Percentiles rank a stretch among this genome's conserved stretches.
Evolutionary conservation across 768 basidiomycete genomes (phyloP).

Genomic region (Wakefieldia striispora): DNA sequence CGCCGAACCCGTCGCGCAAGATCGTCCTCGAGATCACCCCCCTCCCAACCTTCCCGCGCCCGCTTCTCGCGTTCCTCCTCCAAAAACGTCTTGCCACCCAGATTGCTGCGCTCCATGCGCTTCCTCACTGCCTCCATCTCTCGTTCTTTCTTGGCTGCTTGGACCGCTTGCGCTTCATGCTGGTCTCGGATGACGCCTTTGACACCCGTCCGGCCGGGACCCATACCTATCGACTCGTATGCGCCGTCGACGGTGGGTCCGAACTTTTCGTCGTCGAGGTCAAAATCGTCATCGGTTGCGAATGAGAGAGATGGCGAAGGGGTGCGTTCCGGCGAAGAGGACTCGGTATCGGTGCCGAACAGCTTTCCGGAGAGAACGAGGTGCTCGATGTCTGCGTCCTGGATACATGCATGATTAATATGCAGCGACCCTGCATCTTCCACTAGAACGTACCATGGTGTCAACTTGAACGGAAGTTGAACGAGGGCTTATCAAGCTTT

Average conservation of each 20-base stretch:
- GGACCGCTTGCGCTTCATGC: conserved; percentile 59
- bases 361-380: conserved; percentile 77
- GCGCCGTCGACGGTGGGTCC: conserved; percentile 34
- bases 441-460: conserved; percentile 15
- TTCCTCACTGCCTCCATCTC: conserved; percentile 53
- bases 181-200: conserved; percentile 86
- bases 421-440: background rate
- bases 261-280: conserved; percentile 49
- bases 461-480: background rate
- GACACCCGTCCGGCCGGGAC: conserved; percentile 82
- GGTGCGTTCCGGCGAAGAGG: conserved; percentile 65
- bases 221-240: conserved; percentile 75
- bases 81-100: conserved; percentile 71
- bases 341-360: conserved; percentile 53
- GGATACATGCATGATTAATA: conserved; percentile 1
- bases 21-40: conserved; percentile 26
- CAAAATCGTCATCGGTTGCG: conserved; percentile 26
- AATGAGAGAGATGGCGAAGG: conserved; percentile 46
- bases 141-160: conserved; percentile 48
- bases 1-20: conserved; percentile 19
- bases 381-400: conserved; percentile 59
- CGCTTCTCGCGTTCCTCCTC: conserved; percentile 69
- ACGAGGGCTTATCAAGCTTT: conserved; percentile 17
- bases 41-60: conserved; percentile 43
- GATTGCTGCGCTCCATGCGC: conserved; percentile 61